Percentiles rank a stretch among this genome's conserved stretches.
Evolutionary conservation across 2,329 filamentous ascomycete species (phyloP).

Genomic region (Botrytis paeoniae): DNA sequence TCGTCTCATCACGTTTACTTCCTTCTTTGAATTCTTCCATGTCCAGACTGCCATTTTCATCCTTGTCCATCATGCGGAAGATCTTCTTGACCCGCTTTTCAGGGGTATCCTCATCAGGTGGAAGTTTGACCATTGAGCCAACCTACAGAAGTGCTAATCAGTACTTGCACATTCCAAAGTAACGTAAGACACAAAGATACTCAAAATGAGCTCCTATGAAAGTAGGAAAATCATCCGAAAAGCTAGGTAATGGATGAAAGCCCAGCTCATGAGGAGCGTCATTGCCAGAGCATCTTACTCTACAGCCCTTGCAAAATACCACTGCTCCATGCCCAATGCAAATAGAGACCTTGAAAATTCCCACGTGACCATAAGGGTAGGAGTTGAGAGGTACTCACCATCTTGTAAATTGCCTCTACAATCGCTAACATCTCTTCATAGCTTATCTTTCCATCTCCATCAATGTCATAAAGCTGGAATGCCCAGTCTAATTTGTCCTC

Average conservation of each 20-base stretch:
- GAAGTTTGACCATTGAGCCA: slow-evolving; percentile 97
- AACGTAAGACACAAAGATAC: not conserved
- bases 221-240: not conserved
- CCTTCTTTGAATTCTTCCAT: slow-evolving; percentile 99
- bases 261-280: not conserved
- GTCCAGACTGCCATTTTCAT: slow-evolving; percentile 95
- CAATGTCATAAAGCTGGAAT: slow-evolving; percentile 98
- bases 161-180: not conserved
- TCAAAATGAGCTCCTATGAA: not conserved
- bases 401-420: slow-evolving; percentile 99
- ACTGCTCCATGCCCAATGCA: not conserved
- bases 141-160: slow-evolving; percentile 56
- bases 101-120: slow-evolving; percentile 97
- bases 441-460: slow-evolving; percentile 97
- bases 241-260: not conserved
- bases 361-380: slow-evolving; percentile 10
- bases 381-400: slow-evolving; percentile 57
- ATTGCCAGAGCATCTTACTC: not conserved
- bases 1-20: slow-evolving; percentile 97
- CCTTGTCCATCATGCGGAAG: slow-evolving; percentile 99
- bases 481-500: slow-evolving; percentile 99
- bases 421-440: slow-evolving; percentile 99
- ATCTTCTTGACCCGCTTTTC: slow-evolving; percentile 98
- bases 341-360: not conserved
- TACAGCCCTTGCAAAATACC: not conserved